Conservation (phyloP, 352 stramenopile genomes). For the Phytophthora nicotianae region DNA sequence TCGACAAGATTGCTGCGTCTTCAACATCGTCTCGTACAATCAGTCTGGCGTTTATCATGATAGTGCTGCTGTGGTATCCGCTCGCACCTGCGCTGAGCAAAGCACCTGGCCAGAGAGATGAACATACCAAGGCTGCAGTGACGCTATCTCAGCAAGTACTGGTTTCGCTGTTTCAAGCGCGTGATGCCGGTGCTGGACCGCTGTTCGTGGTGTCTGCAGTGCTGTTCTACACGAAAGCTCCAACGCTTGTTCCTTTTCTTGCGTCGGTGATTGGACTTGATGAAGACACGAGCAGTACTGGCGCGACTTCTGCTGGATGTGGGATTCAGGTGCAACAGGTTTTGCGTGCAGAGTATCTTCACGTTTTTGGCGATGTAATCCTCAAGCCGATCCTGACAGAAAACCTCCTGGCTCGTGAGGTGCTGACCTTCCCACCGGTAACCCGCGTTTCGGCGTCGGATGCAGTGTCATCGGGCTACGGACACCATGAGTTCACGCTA, state of each 20-base stretch:
- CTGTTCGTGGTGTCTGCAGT: slow-evolving; percentile 70
- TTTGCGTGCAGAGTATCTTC: slow-evolving; percentile 60
- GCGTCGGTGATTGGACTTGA: slow-evolving; percentile 45
- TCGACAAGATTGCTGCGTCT: slow-evolving; percentile 40
- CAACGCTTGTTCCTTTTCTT: slow-evolving; percentile 58
- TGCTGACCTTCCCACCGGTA: slow-evolving; percentile 51
- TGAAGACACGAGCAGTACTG: slow-evolving; percentile 16
- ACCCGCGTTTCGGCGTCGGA: slow-evolving; percentile 37
- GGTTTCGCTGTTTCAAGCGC: slow-evolving; percentile 50
- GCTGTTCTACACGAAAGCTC: slow-evolving; percentile 73
- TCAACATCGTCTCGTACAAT: slow-evolving; percentile 42
- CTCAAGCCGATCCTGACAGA: slow-evolving; percentile 75
- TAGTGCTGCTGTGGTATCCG: slow-evolving; percentile 65
- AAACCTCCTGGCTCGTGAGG: slow-evolving; percentile 61
- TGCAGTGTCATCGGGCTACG: slow-evolving; percentile 28
- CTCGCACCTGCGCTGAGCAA: slow-evolving; percentile 57
- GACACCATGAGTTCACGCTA: slow-evolving; percentile 59
- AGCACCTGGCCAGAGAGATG: slow-evolving; percentile 61
- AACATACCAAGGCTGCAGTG: slow-evolving; percentile 55
- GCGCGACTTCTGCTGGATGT: slow-evolving; percentile 16
- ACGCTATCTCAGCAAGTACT: slow-evolving; percentile 67
- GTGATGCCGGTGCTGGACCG: slow-evolving; percentile 47
- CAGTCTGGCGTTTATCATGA: slow-evolving; percentile 58
- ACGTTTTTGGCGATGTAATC: slow-evolving; percentile 62
- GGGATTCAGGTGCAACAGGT: slow-evolving; percentile 39